Evolutionary conservation across 352 stramenopile genomes (phyloP).

Genomic region (Phytophthora constricta): DNA sequence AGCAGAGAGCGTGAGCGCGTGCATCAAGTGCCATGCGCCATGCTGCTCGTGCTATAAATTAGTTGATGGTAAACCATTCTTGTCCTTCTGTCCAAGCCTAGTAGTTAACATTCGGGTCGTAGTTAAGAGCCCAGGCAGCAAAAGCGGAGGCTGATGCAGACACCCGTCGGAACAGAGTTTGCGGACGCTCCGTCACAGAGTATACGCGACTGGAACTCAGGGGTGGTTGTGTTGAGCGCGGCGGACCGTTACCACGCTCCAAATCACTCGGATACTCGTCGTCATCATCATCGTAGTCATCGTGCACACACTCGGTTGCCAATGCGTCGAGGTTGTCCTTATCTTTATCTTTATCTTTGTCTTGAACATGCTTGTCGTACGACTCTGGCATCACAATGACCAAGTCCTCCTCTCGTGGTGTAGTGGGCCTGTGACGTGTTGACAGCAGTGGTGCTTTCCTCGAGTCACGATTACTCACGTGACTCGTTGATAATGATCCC

Average conservation of each 20-base stretch:
- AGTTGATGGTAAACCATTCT: neutral
- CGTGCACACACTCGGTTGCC: constrained; percentile 21
- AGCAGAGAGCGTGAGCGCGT: too few relatives aligned
- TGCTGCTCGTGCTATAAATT: too few relatives aligned
- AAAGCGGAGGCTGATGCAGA: constrained; percentile 40
- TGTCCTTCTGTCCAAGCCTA: constrained; percentile 5
- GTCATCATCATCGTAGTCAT: constrained; percentile 34
- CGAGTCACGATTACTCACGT: constrained; percentile 24
- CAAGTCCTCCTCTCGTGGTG: constrained; percentile 40
- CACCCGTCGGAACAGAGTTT: constrained; percentile 37
- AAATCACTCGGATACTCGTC: constrained; percentile 30
- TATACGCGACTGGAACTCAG: constrained; percentile 30
- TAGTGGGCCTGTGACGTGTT: constrained; percentile 25
- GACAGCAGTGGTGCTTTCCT: constrained; percentile 42
- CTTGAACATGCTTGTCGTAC: constrained; percentile 4
- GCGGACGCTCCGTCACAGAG: constrained; percentile 34
- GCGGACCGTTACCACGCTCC: constrained; percentile 11
- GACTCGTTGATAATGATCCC: constrained; percentile 24
- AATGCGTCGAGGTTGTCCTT: constrained; percentile 30
- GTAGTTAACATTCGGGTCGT: constrained; percentile 39
- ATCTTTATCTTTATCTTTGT: constrained; percentile 10
- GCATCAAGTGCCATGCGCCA: too few relatives aligned
- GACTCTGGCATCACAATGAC: constrained; percentile 38
- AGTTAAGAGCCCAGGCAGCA: constrained; percentile 41
- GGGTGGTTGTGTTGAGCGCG: constrained; percentile 19